Conservation (phyloP, 2,329 filamentous ascomycete species). For the Cercospora canescens region DNA sequence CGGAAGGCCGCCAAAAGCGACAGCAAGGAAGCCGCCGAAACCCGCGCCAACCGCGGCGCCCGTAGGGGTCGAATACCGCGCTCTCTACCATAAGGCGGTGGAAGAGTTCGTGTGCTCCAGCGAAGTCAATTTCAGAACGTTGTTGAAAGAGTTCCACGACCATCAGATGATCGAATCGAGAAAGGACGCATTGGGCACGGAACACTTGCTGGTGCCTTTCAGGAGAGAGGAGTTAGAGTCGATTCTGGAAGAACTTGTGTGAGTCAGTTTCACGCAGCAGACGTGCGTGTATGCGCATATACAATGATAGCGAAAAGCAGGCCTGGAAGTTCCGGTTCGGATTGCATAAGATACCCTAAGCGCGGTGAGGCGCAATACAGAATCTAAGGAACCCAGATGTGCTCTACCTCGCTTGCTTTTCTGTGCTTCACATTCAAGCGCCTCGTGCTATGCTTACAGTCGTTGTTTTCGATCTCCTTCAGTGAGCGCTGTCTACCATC, state of each 20-base stretch:
- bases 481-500: slow-evolving; percentile 61
- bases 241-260: slow-evolving; percentile 73
- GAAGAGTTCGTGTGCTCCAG: slow-evolving; percentile 97
- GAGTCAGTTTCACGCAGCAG: neutral
- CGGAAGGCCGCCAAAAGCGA: slow-evolving; percentile 22
- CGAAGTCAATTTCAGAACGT: slow-evolving; percentile 90
- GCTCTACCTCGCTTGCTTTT: neutral
- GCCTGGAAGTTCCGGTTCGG: neutral
- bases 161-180: slow-evolving; percentile 94
- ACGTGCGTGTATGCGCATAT: too few relatives aligned
- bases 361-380: slow-evolving; percentile 12
- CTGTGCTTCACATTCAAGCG: neutral
- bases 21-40: slow-evolving; percentile 15
- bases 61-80: slow-evolving; percentile 78
- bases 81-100: slow-evolving; percentile 90
- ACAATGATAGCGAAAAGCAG: neutral
- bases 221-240: slow-evolving; percentile 84
- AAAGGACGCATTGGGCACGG: slow-evolving; percentile 82
- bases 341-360: slow-evolving; percentile 3
- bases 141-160: slow-evolving; percentile 97
- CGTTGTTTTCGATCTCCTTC: neutral
- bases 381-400: slow-evolving; percentile 5
- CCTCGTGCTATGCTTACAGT: slow-evolving; percentile 17
- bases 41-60: slow-evolving; percentile 8
- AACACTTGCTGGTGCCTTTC: slow-evolving; percentile 83